phyloP scores from a whole-genome alignment of 208 protist species.

The Phytomonas francai region DNA sequence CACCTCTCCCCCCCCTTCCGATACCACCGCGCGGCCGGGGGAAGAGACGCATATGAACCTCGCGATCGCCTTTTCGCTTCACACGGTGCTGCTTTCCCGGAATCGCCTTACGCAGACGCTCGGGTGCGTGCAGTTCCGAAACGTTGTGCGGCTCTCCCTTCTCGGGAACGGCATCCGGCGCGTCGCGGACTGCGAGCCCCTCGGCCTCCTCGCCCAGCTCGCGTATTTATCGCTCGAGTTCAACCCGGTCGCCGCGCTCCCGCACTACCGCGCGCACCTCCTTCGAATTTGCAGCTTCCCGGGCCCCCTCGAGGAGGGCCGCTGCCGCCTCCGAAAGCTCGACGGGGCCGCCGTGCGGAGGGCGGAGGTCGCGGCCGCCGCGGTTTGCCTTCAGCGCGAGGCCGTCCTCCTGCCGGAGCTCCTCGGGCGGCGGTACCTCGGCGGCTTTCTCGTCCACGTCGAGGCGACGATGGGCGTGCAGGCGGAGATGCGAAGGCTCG shows the following conservation, averaged over 20 bases:
- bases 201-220: constrained; percentile 59
- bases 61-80: constrained; percentile 54
- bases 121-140: constrained; percentile 74
- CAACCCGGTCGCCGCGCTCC: constrained; percentile 69
- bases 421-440: constrained; percentile 45
- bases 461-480: constrained; percentile 40
- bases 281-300: constrained; percentile 76
- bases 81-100: constrained; percentile 71
- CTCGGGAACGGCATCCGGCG: constrained; percentile 63
- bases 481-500: constrained; percentile 42
- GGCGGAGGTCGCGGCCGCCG: constrained; percentile 32
- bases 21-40: background rate
- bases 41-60: constrained; percentile 29
- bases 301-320: constrained; percentile 26
- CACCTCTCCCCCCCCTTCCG: background rate
- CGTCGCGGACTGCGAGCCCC: constrained; percentile 74
- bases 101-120: constrained; percentile 54
- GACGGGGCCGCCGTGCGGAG: constrained; percentile 35
- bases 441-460: constrained; percentile 41
- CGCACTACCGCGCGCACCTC: constrained; percentile 76
- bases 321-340: constrained; percentile 66
- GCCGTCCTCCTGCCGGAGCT: constrained; percentile 50
- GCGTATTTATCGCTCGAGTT: constrained; percentile 74
- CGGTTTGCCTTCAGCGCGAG: constrained; percentile 54
- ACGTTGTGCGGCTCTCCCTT: constrained; percentile 71